Percentiles rank a stretch among this genome's conserved stretches.
phyloP scores from a whole-genome alignment of 2,329 filamentous ascomycete genomes.

The Microdochium paspali region DNA sequence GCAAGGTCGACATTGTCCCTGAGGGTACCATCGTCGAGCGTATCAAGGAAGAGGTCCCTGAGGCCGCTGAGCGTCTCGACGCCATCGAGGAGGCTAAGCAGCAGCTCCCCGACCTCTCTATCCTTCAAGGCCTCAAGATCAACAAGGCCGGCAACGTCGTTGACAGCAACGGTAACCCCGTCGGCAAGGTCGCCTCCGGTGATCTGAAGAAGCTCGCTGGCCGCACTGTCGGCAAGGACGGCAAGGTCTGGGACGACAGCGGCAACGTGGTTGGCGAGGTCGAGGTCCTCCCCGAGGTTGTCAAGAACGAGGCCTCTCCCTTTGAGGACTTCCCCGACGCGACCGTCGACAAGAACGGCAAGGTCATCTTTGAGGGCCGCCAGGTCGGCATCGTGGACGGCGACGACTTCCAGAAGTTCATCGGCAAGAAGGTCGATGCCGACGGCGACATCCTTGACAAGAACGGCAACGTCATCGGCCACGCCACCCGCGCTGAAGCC shows the following conservation, averaged over 20 bases:
- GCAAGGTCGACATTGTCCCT: slow-evolving; percentile 43
- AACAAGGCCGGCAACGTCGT: slow-evolving; percentile 34
- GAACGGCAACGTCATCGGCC: slow-evolving; percentile 22
- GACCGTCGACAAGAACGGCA: slow-evolving; percentile 23
- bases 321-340: slow-evolving; percentile 26
- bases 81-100: slow-evolving; percentile 13
- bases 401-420: slow-evolving; percentile 23
- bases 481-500: slow-evolving; percentile 21
- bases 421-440: slow-evolving; percentile 24
- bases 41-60: slow-evolving; percentile 20
- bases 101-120: slow-evolving; percentile 17
- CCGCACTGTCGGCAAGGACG: slow-evolving; percentile 30
- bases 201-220: slow-evolving; percentile 30
- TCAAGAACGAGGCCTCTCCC: slow-evolving; percentile 21
- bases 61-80: slow-evolving; percentile 18
- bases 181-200: slow-evolving; percentile 31
- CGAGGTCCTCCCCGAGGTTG: slow-evolving; percentile 28
- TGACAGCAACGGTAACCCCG: slow-evolving; percentile 30
- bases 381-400: slow-evolving; percentile 26
- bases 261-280: slow-evolving; percentile 24
- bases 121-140: slow-evolving; percentile 29
- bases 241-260: slow-evolving; percentile 26
- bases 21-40: slow-evolving; percentile 28
- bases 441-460: slow-evolving; percentile 26
- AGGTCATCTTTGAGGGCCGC: slow-evolving; percentile 24